Base-by-base conservation (phyloP, 495 filamentous ascomycete species). In the Acidomyces sp. region DNA sequence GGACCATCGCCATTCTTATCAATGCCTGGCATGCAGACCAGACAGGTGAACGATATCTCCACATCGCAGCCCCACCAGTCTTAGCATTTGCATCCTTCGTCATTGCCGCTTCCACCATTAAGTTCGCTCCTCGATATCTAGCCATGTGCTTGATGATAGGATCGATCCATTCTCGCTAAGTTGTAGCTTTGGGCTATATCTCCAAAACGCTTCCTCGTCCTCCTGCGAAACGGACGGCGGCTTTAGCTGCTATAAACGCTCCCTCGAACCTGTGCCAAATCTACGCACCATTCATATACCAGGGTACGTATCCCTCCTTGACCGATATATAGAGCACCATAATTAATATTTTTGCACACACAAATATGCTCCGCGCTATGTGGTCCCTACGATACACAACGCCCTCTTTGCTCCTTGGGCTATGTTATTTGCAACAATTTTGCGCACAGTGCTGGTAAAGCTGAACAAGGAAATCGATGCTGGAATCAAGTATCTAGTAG, bases 131-230 rank as follows among this genome's bases (percentile, higher is more conserved):
- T 2, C 65, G 84, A 26, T 93, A 90, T 52, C 55, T 88, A 16
- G 68, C 78, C 16, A 88, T 92, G 77, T 80, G 90, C 72, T 66
- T 92, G 28, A 88, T 92, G 82, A 74, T 67, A 4, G 66, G 69
- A 0, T 72, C 70, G 0, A 63, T 77, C 6, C 78, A 77, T 46
- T 61, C 67, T n/a, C 76, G 72, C 12, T 87, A 80, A 46, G 80
- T 82, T 0, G 79, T 88, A 2, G 69, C 70, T 6, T 65, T 88
- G 6, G 74, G 75, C 7, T 90, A 82, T 83, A 86, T 87, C 50
- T 75, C 68, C 23, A 85, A 82, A 56, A 77, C 76, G 2, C 66
- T 92, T 28, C 82, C 83, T 2, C 74, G 85, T n/a, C 85, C 85
- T 1, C 83, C 80, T 0, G 75, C 80, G 0, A 93, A 93, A 38